phyloP scores from a whole-genome alignment of 441 rosid genomes.

The Iberis amara region DNA sequence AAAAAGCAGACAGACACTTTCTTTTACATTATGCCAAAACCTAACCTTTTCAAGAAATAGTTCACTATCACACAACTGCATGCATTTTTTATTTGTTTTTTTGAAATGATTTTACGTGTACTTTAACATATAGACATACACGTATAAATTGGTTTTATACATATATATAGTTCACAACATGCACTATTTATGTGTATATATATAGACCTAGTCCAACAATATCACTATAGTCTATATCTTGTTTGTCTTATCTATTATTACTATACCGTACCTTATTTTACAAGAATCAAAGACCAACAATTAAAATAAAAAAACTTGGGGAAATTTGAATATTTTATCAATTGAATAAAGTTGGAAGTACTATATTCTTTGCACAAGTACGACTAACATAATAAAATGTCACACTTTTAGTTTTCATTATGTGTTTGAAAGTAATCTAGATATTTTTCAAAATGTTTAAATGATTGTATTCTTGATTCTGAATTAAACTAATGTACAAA shows the following conservation, averaged over 20 bases:
- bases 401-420: not conserved
- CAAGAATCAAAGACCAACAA: slow-evolving; percentile 12
- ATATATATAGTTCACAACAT: slow-evolving; percentile 17
- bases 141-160: not conserved
- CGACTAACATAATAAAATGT: slow-evolving; percentile 1
- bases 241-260: slow-evolving; percentile 16
- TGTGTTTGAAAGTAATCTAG: too few species aligned
- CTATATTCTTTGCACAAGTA: slow-evolving; percentile 12
- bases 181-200: not conserved
- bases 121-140: not conserved
- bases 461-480: slow-evolving; percentile 16
- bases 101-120: slow-evolving; percentile 12
- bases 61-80: slow-evolving; percentile 30
- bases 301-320: not conserved
- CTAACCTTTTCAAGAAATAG: slow-evolving; percentile 43
- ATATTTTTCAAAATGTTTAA: too few species aligned
- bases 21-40: slow-evolving; percentile 48
- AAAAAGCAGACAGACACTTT: slow-evolving; percentile 44
- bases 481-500: too few species aligned
- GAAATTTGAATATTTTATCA: not conserved
- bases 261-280: slow-evolving; percentile 13
- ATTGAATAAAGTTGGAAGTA: slow-evolving; percentile 15
- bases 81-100: slow-evolving; percentile 20
- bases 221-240: slow-evolving; percentile 16
- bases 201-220: slow-evolving; percentile 22